Evolutionary conservation across 768 basidiomycete species (phyloP).

Genomic region (Podaxis carcinomalis): DNA sequence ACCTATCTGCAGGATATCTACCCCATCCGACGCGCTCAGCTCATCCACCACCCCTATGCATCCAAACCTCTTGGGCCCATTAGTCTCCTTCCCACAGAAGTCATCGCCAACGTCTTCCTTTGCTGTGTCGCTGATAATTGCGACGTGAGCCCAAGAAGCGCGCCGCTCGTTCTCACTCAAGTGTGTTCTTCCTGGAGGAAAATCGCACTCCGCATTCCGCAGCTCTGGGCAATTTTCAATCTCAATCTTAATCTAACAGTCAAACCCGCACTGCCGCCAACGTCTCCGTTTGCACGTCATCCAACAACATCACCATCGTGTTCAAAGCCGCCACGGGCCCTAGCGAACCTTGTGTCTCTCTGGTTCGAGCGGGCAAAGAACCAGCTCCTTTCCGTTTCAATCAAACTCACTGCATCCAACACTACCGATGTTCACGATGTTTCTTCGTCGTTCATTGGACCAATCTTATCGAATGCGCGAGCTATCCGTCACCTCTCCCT

Average conservation of each 20-base stretch:
- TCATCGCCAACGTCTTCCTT: slow-evolving; percentile 6
- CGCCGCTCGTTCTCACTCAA: background rate
- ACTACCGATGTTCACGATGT: background rate
- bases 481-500: slow-evolving; percentile 6
- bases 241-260: background rate
- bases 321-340: background rate
- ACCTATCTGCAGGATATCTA: background rate
- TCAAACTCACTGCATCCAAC: slow-evolving; percentile 1
- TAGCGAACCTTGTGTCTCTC: slow-evolving; percentile 3
- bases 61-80: background rate
- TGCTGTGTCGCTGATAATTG: background rate
- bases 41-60: background rate
- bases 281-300: slow-evolving; percentile 1
- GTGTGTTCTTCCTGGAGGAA: slow-evolving; percentile 11
- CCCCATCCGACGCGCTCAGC: background rate
- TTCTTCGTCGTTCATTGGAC: background rate
- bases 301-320: background rate
- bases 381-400: slow-evolving; percentile 9
- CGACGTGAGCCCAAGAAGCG: background rate
- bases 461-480: background rate
- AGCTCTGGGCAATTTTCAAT: slow-evolving; percentile 6
- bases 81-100: slow-evolving; percentile 1
- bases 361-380: slow-evolving; percentile 6
- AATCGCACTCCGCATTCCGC: background rate
- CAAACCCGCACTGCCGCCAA: background rate